Evolutionary conservation across 805 yeast genomes (phyloP).

Genomic region (Wickerhamomyces chaumierensis): DNA sequence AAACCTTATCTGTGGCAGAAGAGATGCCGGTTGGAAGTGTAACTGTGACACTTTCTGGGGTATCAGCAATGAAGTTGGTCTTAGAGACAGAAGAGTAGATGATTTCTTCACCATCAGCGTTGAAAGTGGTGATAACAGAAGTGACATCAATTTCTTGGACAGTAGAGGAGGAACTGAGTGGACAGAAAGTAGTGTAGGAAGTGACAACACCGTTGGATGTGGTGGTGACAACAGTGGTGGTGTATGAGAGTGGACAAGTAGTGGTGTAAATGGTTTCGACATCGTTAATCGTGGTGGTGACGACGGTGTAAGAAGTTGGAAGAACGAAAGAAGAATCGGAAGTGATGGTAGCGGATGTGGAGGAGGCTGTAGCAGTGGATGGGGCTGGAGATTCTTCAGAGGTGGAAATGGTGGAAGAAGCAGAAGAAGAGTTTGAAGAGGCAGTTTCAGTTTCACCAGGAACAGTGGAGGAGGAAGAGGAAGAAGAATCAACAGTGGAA

Average conservation of each 20-base stretch:
- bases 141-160: constrained; percentile 1
- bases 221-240: constrained; percentile 10
- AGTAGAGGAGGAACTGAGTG: constrained; percentile 6
- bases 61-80: constrained; percentile 2
- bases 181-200: constrained; percentile 13
- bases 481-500: background rate
- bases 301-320: constrained; percentile 1
- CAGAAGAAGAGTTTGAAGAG: too few species aligned
- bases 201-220: constrained; percentile 5
- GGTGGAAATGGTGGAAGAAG: background rate
- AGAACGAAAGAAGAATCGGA: constrained; percentile 4
- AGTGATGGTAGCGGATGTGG: constrained; percentile 1
- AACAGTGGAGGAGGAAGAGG: too few species aligned
- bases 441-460: too few species aligned
- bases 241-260: constrained; percentile 1
- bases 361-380: too few species aligned
- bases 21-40: background rate
- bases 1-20: constrained; percentile 1
- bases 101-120: constrained; percentile 3
- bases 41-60: constrained; percentile 1
- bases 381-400: too few species aligned
- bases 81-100: constrained; percentile 1
- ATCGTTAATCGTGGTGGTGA: constrained; percentile 1
- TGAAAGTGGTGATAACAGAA: constrained; percentile 2
- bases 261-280: constrained; percentile 1